These are phyloP conservation scores for Edaphochlamys debaryana DNA, from an alignment of 139 green algal species.

Conservation along the genomic window DNA sequence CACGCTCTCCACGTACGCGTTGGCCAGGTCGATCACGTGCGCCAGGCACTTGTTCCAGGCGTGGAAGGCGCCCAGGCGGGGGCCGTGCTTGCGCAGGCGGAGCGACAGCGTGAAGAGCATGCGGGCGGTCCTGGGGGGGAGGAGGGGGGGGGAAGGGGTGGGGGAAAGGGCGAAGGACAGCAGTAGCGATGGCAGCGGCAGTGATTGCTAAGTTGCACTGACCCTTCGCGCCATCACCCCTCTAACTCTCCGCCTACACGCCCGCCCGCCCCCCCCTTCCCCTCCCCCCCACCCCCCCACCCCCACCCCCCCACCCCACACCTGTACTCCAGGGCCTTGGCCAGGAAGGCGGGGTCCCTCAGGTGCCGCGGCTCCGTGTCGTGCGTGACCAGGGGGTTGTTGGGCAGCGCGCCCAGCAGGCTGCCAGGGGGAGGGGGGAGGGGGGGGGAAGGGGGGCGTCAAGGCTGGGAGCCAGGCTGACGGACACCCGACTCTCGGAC, in stretches of 20 bases:
- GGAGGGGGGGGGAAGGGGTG: background rate
- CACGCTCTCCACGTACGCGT: constrained; percentile 67
- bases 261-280: background rate
- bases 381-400: constrained; percentile 86
- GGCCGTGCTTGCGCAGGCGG: constrained; percentile 79
- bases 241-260: background rate
- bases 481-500: too few species aligned
- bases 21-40: constrained; percentile 78
- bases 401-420: constrained; percentile 65
- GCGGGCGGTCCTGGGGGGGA: constrained; percentile 47
- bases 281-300: background rate
- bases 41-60: constrained; percentile 85
- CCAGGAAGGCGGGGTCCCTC: constrained; percentile 79
- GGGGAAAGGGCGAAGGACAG: too few species aligned
- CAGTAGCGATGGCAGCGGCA: background rate
- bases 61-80: constrained; percentile 68
- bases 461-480: too few species aligned
- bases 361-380: constrained; percentile 78
- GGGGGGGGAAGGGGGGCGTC: too few species aligned
- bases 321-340: constrained; percentile 52
- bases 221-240: background rate
- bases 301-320: background rate
- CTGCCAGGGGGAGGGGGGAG: too few species aligned
- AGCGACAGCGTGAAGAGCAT: constrained; percentile 83
- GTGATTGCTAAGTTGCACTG: background rate